Conservation (phyloP, 2,329 filamentous ascomycete species). For the Ophiocordyceps unilateralis region DNA sequence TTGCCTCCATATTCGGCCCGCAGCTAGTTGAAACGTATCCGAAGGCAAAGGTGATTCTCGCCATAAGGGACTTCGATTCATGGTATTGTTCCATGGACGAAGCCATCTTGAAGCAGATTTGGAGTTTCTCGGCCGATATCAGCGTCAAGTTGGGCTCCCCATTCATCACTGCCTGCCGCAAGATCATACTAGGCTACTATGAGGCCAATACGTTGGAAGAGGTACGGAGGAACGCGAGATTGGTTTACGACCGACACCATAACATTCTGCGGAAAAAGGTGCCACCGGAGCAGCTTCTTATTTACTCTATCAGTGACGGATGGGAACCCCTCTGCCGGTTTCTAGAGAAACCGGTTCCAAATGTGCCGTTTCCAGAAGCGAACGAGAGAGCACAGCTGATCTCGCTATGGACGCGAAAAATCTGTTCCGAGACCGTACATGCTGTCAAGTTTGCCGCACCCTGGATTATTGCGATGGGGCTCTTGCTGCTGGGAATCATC, state of each 20-base stretch:
- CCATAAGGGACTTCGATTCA: constrained; percentile 12
- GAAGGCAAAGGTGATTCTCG: constrained; percentile 16
- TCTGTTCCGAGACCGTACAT: no score
- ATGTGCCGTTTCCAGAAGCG: constrained; percentile 12
- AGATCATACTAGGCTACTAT: constrained; percentile 13
- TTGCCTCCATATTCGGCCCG: constrained; percentile 10
- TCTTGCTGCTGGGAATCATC: no score
- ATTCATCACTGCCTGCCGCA: constrained; percentile 9
- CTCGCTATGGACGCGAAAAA: constrained; percentile 4
- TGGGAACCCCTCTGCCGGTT: constrained; percentile 21
- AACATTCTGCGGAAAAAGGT: constrained; percentile 10
- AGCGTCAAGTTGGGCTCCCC: constrained; percentile 11
- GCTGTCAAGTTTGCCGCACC: no score
- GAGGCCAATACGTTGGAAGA: constrained; percentile 8
- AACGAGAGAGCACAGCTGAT: constrained; percentile 16
- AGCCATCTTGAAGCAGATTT: constrained; percentile 9
- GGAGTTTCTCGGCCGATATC: constrained; percentile 5
- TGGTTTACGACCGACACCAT: constrained; percentile 13
- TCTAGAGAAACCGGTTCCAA: constrained; percentile 14
- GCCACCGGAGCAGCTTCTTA: constrained; percentile 10
- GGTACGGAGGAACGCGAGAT: constrained; percentile 7
- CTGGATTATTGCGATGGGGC: no score
- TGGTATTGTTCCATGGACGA: constrained; percentile 17
- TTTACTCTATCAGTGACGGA: constrained; percentile 15
- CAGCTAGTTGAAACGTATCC: constrained; percentile 14